These are phyloP conservation scores for Mortierella sp. DNA, from an alignment of 371 early-diverging fungal genomes.

Conservation along the genomic window DNA sequence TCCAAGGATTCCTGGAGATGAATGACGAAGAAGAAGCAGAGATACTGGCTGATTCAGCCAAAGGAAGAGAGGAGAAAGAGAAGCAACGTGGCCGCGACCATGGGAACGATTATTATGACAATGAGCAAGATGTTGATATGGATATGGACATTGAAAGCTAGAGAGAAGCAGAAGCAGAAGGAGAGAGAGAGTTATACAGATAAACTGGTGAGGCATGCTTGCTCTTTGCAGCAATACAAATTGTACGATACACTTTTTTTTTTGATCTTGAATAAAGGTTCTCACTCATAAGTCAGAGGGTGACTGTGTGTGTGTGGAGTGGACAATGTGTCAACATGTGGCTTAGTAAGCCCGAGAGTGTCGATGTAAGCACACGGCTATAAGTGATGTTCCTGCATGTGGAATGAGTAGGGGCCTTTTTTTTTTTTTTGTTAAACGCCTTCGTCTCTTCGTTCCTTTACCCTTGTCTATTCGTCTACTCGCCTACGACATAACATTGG, in stretches of 20 bases:
- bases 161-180: not conserved
- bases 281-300: too few relatives aligned
- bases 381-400: not conserved
- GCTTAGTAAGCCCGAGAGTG: conserved; percentile 11
- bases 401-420: not conserved
- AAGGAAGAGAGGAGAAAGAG: conserved; percentile 66
- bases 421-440: not conserved
- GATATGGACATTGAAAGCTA: conserved; percentile 49
- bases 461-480: not conserved
- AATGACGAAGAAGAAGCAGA: conserved; percentile 70
- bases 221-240: not conserved
- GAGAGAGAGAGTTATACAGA: too few relatives aligned
- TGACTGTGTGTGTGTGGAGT: not conserved
- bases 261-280: not conserved
- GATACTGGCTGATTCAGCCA: conserved; percentile 65
- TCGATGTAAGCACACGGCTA: not conserved
- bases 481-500: not conserved
- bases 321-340: conserved; percentile 25
- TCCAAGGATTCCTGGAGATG: conserved; percentile 82
- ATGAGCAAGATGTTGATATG: conserved; percentile 61
- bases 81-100: conserved; percentile 50
- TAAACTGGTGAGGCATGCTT: not conserved
- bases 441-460: not conserved
- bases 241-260: not conserved
- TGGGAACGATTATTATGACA: conserved; percentile 60